phyloP scores from a whole-genome alignment of 1,139 yeast genomes.

The Entelexis paramagnoliae region DNA sequence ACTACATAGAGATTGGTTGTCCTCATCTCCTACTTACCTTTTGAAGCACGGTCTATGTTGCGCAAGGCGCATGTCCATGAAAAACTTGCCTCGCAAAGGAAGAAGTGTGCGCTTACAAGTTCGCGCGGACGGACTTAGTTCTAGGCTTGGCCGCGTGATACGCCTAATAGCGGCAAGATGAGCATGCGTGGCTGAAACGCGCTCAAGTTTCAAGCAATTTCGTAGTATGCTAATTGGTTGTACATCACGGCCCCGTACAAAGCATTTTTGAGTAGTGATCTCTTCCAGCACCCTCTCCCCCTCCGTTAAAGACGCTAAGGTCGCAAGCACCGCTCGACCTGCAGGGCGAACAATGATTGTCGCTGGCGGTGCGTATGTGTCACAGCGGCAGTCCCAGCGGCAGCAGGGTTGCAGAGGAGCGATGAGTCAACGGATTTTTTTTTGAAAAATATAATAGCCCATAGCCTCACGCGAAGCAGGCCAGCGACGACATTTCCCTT shows the following conservation, averaged over 20 bases:
- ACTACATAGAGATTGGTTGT: slow-evolving; percentile 8
- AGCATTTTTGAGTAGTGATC: no score
- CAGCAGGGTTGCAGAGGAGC: neutral
- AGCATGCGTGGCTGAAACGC: no score
- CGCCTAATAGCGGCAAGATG: neutral
- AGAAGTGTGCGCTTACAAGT: neutral
- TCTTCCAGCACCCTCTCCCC: no score
- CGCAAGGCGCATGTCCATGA: no score
- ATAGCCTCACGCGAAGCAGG: neutral
- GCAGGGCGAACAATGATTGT: neutral
- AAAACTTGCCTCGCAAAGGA: neutral
- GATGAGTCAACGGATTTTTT: slow-evolving; percentile 9
- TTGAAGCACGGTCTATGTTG: no score
- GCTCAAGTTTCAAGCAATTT: no score
- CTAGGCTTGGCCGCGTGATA: neutral
- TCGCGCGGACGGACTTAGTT: neutral
- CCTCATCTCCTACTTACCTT: slow-evolving; percentile 24
- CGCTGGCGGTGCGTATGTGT: neutral
- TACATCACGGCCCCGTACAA: no score
- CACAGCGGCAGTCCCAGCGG: neutral
- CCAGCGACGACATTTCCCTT: neutral
- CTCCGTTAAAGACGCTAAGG: no score
- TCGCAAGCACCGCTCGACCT: neutral
- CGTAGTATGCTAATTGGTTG: no score
- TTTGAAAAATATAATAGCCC: neutral